Evolutionary conservation across 495 filamentous ascomycete genomes (phyloP).

Genomic region (Trichoderma asperelloides): DNA sequence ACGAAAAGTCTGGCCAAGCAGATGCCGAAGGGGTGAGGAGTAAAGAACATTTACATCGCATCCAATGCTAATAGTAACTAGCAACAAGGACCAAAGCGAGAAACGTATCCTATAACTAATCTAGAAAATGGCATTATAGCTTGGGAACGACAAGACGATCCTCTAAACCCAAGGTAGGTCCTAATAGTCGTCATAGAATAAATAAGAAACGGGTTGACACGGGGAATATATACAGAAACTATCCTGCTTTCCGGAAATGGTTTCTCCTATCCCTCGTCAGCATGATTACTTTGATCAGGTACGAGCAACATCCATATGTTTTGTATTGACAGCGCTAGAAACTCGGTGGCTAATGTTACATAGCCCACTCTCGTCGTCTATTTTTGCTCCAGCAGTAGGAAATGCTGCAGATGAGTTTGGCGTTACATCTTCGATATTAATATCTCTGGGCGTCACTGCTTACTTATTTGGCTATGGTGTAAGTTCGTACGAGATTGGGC

Average conservation of each 20-base stretch:
- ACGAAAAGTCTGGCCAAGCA: background rate
- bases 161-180: background rate
- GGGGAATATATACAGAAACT: background rate
- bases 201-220: background rate
- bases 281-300: conserved; percentile 1
- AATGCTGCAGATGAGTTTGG: conserved; percentile 46
- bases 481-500: background rate
- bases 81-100: background rate
- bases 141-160: background rate
- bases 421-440: conserved; percentile 23
- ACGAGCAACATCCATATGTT: background rate
- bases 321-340: background rate
- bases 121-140: background rate
- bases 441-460: conserved; percentile 10
- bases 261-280: background rate
- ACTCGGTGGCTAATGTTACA: background rate
- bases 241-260: background rate
- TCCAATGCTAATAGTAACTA: background rate
- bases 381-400: conserved; percentile 52
- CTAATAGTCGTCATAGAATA: background rate
- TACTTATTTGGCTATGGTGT: conserved; percentile 36
- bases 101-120: background rate
- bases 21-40: background rate
- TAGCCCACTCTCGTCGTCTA: conserved; percentile 52
- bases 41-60: background rate